Evolutionary conservation across 768 basidiomycete species (phyloP).

Genomic region (Coprinopsis cinerea): DNA sequence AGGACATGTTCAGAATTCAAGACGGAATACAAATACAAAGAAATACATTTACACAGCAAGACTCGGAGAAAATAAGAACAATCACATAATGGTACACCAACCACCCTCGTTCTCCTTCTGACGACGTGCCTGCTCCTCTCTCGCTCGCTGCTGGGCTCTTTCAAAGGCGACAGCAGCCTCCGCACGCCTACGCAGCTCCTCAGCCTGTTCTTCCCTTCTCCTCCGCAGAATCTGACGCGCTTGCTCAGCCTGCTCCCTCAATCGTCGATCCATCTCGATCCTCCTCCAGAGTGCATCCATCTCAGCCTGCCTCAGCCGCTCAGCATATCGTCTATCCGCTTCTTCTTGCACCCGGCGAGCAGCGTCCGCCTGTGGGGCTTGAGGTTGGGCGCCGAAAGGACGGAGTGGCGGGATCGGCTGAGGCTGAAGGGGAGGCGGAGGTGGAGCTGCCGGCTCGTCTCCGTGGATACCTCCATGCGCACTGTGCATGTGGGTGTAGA

Average conservation of each 20-base stretch:
- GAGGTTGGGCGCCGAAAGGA: background rate
- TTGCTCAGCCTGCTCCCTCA: background rate
- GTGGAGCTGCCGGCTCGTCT: background rate
- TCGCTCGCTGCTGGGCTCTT: background rate
- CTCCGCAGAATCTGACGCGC: background rate
- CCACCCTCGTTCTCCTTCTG: background rate
- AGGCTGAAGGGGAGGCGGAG: background rate
- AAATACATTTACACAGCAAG: too few relatives aligned
- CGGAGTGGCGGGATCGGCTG: background rate
- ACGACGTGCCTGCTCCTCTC: background rate
- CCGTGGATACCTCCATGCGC: slow-evolving; percentile 16
- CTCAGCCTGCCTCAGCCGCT: background rate
- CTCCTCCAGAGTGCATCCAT: background rate
- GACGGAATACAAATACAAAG: too few relatives aligned
- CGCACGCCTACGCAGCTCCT: background rate
- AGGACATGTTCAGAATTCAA: too few relatives aligned
- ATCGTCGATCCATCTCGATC: background rate
- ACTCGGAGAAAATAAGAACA: too few relatives aligned
- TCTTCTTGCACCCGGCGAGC: background rate
- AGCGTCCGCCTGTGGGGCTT: background rate
- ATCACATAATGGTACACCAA: slow-evolving; percentile 1
- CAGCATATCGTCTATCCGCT: background rate
- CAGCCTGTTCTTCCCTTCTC: background rate
- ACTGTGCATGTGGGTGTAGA: slow-evolving; percentile 31
- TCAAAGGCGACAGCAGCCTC: background rate